A percentile compares a stretch with the other conserved stretches of the same genome.
Evolutionary conservation across 129 eudicot genomes (phyloP).

Genomic region (Kitagawia praeruptora): DNA sequence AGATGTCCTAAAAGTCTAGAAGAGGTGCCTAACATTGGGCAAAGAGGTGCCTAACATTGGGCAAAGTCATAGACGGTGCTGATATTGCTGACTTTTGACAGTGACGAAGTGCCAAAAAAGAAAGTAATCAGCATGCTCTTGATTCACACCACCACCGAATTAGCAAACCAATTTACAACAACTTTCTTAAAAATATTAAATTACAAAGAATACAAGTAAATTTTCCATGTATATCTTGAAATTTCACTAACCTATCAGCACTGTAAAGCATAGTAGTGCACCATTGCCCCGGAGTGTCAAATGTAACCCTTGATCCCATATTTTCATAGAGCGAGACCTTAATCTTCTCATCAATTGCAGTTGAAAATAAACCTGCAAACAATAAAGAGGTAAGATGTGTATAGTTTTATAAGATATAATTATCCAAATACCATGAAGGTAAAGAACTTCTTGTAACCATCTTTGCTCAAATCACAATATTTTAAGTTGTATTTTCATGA

Average conservation of each 20-base stretch:
- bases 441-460: not conserved
- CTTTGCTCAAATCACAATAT: not conserved
- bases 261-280: constrained; percentile 91
- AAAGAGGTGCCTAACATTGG: too few relatives aligned
- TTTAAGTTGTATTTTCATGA: not conserved
- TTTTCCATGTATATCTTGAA: not conserved
- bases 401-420: not conserved
- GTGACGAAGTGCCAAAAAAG: too few relatives aligned
- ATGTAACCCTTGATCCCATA: too few relatives aligned
- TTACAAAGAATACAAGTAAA: not conserved
- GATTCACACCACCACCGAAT: not conserved
- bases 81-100: too few relatives aligned
- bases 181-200: not conserved
- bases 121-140: too few relatives aligned
- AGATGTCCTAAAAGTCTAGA: too few relatives aligned
- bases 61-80: too few relatives aligned
- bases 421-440: not conserved
- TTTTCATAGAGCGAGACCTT: too few relatives aligned
- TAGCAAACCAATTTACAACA: not conserved
- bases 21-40: too few relatives aligned
- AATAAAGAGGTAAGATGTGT: not conserved
- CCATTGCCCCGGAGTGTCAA: too few relatives aligned
- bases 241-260: constrained; percentile 58
- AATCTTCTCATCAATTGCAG: too few relatives aligned
- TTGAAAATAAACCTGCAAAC: constrained; percentile 70